These are phyloP conservation scores for Fraxinus baroniana DNA, from an alignment of 305 asterid species.

Conservation along the genomic window DNA sequence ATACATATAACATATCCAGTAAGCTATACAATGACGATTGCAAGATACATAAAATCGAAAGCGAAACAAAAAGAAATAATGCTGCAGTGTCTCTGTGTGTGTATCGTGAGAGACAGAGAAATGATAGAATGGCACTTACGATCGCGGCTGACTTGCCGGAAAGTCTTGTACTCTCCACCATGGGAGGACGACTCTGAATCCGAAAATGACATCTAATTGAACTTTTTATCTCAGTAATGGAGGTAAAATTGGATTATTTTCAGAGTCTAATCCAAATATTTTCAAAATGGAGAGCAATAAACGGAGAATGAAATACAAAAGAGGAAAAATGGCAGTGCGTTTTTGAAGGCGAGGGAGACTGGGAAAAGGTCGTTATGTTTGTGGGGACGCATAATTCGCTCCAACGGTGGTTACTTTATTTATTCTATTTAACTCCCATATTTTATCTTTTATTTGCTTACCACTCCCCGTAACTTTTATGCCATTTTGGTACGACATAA, in stretches of 20 bases:
- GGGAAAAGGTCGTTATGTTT: slow-evolving; percentile 36
- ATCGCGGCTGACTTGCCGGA: slow-evolving; percentile 82
- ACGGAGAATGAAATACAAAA: slow-evolving; percentile 20
- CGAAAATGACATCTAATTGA: slow-evolving; percentile 58
- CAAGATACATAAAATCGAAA: not conserved
- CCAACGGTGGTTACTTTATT: slow-evolving; percentile 35
- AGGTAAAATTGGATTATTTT: not conserved
- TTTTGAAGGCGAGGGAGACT: slow-evolving; percentile 34
- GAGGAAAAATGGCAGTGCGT: slow-evolving; percentile 37
- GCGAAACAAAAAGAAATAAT: not conserved
- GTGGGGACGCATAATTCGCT: slow-evolving; percentile 60
- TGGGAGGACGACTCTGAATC: slow-evolving; percentile 74
- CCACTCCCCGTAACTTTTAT: not conserved
- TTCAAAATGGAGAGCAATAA: slow-evolving; percentile 6
- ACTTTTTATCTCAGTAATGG: slow-evolving; percentile 10
- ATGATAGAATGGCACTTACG: slow-evolving; percentile 38
- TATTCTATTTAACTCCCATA: not conserved
- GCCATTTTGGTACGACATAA: not conserved
- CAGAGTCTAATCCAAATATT: not conserved
- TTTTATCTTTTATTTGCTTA: not conserved
- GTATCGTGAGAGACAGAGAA: not conserved
- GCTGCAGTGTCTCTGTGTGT: not conserved
- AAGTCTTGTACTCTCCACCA: slow-evolving; percentile 75
- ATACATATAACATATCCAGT: not conserved
- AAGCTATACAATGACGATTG: not conserved